A percentile compares a stretch with the other conserved stretches of the same genome.
phyloP scores from a whole-genome alignment of 2,329 filamentous ascomycete genomes.

The Dactylonectria macrodidyma region DNA sequence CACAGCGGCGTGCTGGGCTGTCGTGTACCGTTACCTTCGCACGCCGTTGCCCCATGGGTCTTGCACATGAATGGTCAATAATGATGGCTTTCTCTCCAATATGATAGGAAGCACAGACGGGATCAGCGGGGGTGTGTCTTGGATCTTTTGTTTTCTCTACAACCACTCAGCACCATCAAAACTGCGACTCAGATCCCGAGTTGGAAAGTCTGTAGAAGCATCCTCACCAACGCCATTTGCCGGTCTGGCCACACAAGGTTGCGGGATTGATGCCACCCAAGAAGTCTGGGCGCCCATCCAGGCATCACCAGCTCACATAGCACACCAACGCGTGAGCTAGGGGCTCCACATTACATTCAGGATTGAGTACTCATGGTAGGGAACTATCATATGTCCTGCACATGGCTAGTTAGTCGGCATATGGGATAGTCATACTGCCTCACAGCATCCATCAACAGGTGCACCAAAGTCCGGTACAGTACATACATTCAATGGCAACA shows the following conservation, averaged over 20 bases:
- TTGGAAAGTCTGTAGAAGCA: constrained; percentile 15
- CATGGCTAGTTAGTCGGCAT: too few relatives aligned
- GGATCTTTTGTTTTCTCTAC: not conserved
- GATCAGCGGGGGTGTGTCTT: constrained; percentile 1
- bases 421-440: not conserved
- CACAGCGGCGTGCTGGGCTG: not conserved
- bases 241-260: not conserved
- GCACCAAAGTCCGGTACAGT: not conserved
- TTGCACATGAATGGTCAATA: constrained; percentile 19
- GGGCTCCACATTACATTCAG: constrained; percentile 1
- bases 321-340: not conserved
- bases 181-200: constrained; percentile 2
- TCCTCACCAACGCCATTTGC: constrained; percentile 21
- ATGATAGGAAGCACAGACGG: constrained; percentile 17
- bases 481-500: not conserved
- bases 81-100: not conserved
- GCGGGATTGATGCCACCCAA: constrained; percentile 8
- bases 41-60: not conserved
- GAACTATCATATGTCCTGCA: too few relatives aligned
- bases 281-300: constrained; percentile 18
- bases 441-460: not conserved
- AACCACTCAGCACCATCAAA: constrained; percentile 22
- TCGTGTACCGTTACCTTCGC: not conserved
- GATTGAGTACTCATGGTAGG: not conserved
- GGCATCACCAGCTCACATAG: constrained; percentile 16